phyloP scores from a whole-genome alignment of 148 eudicot species.

The Dysphania ambrosioides region DNA sequence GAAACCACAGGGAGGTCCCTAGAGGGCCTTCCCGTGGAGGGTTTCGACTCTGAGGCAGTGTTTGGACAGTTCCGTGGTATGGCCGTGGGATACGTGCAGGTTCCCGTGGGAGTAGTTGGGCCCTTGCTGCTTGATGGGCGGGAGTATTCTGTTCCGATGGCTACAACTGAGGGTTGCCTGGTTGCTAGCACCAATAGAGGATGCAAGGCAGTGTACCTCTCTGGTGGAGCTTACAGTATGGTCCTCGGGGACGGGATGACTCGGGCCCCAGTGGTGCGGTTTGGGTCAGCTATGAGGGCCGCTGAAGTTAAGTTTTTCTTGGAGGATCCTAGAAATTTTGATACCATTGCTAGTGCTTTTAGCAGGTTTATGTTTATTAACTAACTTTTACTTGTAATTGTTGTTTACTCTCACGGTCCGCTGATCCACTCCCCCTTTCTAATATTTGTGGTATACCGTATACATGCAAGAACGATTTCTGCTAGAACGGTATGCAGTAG shows the following conservation, averaged over 20 bases:
- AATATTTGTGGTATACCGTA: too few species aligned
- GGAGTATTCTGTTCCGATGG: slow-evolving; percentile 64
- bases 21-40: slow-evolving; percentile 42
- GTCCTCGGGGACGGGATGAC: slow-evolving; percentile 64
- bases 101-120: slow-evolving; percentile 69
- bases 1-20: slow-evolving; percentile 43
- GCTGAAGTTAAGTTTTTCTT: slow-evolving; percentile 56
- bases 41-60: slow-evolving; percentile 55
- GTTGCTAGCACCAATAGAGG: slow-evolving; percentile 74
- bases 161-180: slow-evolving; percentile 72
- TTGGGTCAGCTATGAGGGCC: slow-evolving; percentile 48
- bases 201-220: slow-evolving; percentile 56
- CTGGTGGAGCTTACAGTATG: slow-evolving; percentile 52
- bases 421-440: too few species aligned
- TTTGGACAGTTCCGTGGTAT: slow-evolving; percentile 62
- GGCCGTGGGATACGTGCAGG: slow-evolving; percentile 61
- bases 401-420: too few species aligned
- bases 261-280: slow-evolving; percentile 65
- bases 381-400: neutral
- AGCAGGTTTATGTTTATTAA: slow-evolving; percentile 32
- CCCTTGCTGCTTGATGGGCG: slow-evolving; percentile 53
- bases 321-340: slow-evolving; percentile 53
- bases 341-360: slow-evolving; percentile 40
- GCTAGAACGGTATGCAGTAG: too few species aligned
- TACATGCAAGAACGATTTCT: too few species aligned